A percentile compares a stretch with the other conserved stretches of the same genome.
Conservation (phyloP, 1,139 yeast genomes). For the Suhomyces bokatorum region DNA sequence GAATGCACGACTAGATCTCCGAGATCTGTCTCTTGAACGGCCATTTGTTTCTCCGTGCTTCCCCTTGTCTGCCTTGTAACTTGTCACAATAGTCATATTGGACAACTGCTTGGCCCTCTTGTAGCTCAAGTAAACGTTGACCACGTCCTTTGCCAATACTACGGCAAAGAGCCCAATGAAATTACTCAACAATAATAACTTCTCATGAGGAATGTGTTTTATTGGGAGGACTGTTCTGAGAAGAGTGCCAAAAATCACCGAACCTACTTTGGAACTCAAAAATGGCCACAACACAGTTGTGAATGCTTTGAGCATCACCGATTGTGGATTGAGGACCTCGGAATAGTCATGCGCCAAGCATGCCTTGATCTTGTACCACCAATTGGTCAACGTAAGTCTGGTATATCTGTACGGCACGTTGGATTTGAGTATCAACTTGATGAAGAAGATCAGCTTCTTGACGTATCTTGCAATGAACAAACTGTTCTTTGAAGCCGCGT, state of each 20-base stretch:
- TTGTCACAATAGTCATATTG: conserved; percentile 14
- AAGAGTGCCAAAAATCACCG: conserved; percentile 20
- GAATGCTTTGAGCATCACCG: conserved; percentile 29
- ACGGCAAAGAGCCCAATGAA: conserved; percentile 42
- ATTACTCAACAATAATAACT: conserved; percentile 43
- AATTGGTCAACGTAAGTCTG: conserved; percentile 9
- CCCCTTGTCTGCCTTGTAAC: not conserved
- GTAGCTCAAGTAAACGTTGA: conserved; percentile 32
- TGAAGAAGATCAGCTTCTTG: conserved; percentile 2
- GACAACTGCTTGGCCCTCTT: conserved; percentile 25
- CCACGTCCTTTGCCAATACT: conserved; percentile 40
- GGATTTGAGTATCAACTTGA: conserved; percentile 5
- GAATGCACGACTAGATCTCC: not conserved
- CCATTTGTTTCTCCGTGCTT: too few relatives aligned
- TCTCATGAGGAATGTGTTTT: conserved; percentile 35
- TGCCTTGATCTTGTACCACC: conserved; percentile 30
- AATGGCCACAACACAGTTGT: conserved; percentile 47
- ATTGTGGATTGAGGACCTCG: conserved; percentile 23
- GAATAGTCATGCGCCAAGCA: conserved; percentile 42
- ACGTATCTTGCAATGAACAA: not conserved
- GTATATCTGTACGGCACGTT: conserved; percentile 9
- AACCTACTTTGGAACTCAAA: conserved; percentile 37
- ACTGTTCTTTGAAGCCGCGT: not conserved
- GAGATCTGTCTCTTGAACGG: not conserved
- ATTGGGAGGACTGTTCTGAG: conserved; percentile 7